These are phyloP conservation scores for Boletus huronensis DNA, from an alignment of 768 basidiomycete species.

Conservation along the genomic window DNA sequence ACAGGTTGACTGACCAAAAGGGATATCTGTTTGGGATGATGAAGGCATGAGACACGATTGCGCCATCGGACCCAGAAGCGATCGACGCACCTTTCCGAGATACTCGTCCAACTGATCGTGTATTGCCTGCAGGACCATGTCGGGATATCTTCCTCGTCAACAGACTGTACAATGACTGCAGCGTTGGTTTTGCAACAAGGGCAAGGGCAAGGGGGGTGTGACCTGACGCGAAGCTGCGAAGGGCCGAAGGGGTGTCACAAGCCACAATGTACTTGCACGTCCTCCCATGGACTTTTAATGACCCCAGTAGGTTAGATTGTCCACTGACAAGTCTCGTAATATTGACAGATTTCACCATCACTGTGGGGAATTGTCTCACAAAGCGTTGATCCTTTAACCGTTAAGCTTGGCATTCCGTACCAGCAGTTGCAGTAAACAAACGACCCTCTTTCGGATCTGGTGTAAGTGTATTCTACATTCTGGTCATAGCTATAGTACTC, in stretches of 20 bases:
- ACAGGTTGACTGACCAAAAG: slow-evolving; percentile 17
- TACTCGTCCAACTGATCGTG: slow-evolving; percentile 18
- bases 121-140: slow-evolving; percentile 16
- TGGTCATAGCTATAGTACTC: background rate
- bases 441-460: too few species aligned
- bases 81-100: slow-evolving; percentile 20
- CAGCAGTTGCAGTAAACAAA: too few species aligned
- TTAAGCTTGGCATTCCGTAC: background rate
- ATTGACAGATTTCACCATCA: background rate
- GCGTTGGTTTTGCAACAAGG: slow-evolving; percentile 2
- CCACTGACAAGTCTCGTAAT: slow-evolving; percentile 3
- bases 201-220: background rate
- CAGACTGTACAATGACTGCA: background rate
- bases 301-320: background rate
- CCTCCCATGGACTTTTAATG: background rate
- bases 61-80: slow-evolving; percentile 24
- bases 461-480: background rate
- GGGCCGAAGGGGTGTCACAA: slow-evolving; percentile 10
- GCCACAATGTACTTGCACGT: background rate
- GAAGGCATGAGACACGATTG: slow-evolving; percentile 32
- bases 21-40: slow-evolving; percentile 8
- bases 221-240: background rate
- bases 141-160: background rate
- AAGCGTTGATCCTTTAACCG: too few species aligned
- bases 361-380: slow-evolving; percentile 2